Evolutionary conservation across 108 stramenopile genomes (phyloP).

Genomic region (Nannochloropsis granulata): DNA sequence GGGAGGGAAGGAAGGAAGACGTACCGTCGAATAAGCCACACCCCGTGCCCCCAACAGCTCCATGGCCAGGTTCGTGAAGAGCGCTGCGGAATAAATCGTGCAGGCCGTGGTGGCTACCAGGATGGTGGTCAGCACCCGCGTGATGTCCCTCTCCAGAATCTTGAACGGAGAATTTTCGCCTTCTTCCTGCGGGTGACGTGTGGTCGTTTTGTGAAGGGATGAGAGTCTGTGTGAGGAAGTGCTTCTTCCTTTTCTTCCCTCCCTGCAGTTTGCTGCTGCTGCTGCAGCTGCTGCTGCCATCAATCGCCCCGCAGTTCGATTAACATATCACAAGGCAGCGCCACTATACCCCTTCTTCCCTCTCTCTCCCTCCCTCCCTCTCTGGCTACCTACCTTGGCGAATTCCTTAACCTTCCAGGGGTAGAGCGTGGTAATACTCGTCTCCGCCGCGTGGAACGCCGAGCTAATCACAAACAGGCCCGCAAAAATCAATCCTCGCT

Average conservation of each 20-base stretch:
- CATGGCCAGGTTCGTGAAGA: constrained; percentile 59
- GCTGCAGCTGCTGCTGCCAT: too few relatives aligned
- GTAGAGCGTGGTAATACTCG: constrained; percentile 88
- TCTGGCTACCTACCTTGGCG: constrained; percentile 6
- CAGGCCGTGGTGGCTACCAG: constrained; percentile 76
- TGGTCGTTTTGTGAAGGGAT: too few relatives aligned
- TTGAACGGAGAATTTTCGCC: constrained; percentile 56
- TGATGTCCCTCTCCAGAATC: constrained; percentile 77
- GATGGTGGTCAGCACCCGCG: constrained; percentile 79
- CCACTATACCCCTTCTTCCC: too few relatives aligned
- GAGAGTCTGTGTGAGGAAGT: too few relatives aligned
- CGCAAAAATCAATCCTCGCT: neutral
- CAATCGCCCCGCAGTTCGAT: too few relatives aligned
- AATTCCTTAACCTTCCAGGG: constrained; percentile 92
- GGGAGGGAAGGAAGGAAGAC: too few relatives aligned
- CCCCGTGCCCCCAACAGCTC: constrained; percentile 56
- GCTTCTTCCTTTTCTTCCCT: too few relatives aligned
- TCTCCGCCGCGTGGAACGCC: constrained; percentile 54
- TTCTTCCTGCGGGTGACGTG: constrained; percentile 56
- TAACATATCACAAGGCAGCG: too few relatives aligned
- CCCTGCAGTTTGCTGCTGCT: too few relatives aligned
- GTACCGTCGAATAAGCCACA: constrained; percentile 63
- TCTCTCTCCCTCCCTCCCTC: too few relatives aligned
- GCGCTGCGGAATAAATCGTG: constrained; percentile 48
- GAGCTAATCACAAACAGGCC: constrained; percentile 22